phyloP scores from a whole-genome alignment of 129 eudicot genomes.

The Heracleum sosnowskyi region DNA sequence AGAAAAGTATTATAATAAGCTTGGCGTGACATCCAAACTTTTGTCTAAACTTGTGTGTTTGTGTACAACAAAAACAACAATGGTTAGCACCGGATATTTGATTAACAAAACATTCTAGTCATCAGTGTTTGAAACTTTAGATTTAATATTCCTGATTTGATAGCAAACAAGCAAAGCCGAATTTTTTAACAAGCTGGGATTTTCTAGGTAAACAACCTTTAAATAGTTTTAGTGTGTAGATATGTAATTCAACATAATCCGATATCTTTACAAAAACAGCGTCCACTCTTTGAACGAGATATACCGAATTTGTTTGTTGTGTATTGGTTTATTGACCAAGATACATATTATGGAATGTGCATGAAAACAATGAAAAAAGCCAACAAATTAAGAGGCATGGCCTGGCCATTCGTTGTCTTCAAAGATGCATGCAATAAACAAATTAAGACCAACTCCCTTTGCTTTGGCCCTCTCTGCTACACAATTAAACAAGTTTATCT shows the following conservation, averaged over 20 bases:
- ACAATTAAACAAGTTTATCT: slow-evolving; percentile 5
- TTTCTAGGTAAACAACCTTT: no score
- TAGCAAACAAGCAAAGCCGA: neutral
- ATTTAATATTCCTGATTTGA: neutral
- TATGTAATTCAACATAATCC: no score
- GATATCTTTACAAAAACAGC: no score
- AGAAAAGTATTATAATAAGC: neutral
- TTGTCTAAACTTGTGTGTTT: neutral
- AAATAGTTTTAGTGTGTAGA: no score
- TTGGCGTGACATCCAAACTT: neutral
- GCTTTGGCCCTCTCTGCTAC: neutral
- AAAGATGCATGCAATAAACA: neutral
- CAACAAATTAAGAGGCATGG: neutral
- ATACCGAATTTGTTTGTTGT: no score
- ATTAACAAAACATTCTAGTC: neutral
- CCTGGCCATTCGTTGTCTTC: neutral
- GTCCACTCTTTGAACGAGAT: no score
- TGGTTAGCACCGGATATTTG: neutral
- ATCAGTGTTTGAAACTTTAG: neutral
- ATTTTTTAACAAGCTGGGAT: neutral
- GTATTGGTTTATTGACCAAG: no score
- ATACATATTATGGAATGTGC: no score
- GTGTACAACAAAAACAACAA: neutral
- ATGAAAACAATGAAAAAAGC: neutral
- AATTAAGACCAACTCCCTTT: neutral